Percentiles rank a stretch among this genome's conserved stretches.
Evolutionary conservation across 1,284 basidiomycete species (phyloP).

Genomic region (Amylostereum areolatum): DNA sequence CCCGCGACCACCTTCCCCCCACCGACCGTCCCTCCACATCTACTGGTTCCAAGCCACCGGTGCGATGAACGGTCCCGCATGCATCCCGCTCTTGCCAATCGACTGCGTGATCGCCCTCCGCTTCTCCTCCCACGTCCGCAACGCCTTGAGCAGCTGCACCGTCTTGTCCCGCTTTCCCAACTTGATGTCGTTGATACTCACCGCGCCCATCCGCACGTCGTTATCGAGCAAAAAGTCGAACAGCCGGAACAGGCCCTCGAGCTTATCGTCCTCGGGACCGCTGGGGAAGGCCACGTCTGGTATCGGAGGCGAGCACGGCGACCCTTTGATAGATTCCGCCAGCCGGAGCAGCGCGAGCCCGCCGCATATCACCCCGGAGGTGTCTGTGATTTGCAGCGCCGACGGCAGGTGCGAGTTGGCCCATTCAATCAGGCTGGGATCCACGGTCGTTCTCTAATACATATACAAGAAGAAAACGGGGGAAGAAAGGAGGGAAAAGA

Average conservation of each 20-base stretch:
- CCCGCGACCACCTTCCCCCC: too few relatives aligned
- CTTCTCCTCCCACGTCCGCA: constrained; percentile 77
- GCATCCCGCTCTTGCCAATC: constrained; percentile 33
- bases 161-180: constrained; percentile 77
- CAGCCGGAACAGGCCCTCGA: constrained; percentile 85
- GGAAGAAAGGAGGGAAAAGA: too few relatives aligned
- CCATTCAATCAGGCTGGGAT: constrained; percentile 71
- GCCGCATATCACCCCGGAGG: constrained; percentile 43
- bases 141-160: constrained; percentile 66
- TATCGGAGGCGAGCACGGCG: constrained; percentile 59
- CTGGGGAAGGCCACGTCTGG: constrained; percentile 76
- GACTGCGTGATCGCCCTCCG: constrained; percentile 46
- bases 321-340: constrained; percentile 72
- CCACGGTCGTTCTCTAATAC: constrained; percentile 25
- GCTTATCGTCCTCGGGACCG: constrained; percentile 61
- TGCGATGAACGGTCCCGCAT: constrained; percentile 10
- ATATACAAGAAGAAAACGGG: constrained; percentile 6
- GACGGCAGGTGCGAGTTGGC: constrained; percentile 76
- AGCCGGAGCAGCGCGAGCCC: constrained; percentile 74
- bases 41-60: constrained; percentile 4
- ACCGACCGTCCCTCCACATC: too few relatives aligned
- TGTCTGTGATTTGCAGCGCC: constrained; percentile 57
- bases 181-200: constrained; percentile 88
- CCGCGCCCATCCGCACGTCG: constrained; percentile 81
- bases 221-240: constrained; percentile 88